These are phyloP conservation scores for Diplocarpon mali DNA, from an alignment of 2,329 filamentous ascomycete genomes.

Conservation along the genomic window DNA sequence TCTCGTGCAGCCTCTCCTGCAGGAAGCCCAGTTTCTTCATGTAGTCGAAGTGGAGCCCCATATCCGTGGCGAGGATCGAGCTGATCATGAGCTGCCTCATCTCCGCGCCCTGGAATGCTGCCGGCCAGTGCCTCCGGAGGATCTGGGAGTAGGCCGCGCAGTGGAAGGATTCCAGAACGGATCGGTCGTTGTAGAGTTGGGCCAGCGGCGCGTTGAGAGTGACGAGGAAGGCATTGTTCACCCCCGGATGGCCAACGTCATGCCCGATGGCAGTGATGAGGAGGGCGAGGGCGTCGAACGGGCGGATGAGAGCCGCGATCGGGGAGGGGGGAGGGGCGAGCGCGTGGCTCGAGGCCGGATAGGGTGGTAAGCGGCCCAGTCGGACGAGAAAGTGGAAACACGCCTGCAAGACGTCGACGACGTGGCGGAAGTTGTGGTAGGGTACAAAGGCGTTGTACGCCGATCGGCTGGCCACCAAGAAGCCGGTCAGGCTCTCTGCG, in stretches of 20 bases:
- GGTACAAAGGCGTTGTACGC: conserved; percentile 96
- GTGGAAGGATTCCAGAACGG: conserved; percentile 93
- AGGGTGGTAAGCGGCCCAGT: conserved; percentile 64
- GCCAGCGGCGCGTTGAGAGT: conserved; percentile 86
- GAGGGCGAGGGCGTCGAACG: conserved; percentile 80
- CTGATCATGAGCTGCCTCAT: conserved; percentile 92
- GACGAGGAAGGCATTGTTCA: conserved; percentile 94
- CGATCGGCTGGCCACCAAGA: conserved; percentile 76
- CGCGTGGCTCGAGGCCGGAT: conserved; percentile 32
- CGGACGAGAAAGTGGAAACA: conserved; percentile 81
- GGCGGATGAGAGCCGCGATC: conserved; percentile 65
- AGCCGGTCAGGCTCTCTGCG: conserved; percentile 69
- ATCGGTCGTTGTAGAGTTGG: conserved; percentile 93
- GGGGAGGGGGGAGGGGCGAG: conserved; percentile 36
- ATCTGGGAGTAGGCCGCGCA: conserved; percentile 97
- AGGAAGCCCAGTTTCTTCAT: conserved; percentile 79
- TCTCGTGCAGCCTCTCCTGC: conserved; percentile 64
- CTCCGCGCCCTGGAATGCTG: conserved; percentile 63
- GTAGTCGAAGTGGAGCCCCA: conserved; percentile 94
- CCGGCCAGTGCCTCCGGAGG: conserved; percentile 81
- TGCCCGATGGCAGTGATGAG: conserved; percentile 95
- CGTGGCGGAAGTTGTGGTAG: conserved; percentile 97
- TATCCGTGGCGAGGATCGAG: conserved; percentile 94
- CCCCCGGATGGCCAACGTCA: conserved; percentile 92
- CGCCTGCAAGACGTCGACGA: conserved; percentile 90